Evolutionary conservation across 371 early-diverging fungal genomes (phyloP), one percentile per base, ranked within the genome.

Genomic region (Choanephora cucurbitarum): DNA sequence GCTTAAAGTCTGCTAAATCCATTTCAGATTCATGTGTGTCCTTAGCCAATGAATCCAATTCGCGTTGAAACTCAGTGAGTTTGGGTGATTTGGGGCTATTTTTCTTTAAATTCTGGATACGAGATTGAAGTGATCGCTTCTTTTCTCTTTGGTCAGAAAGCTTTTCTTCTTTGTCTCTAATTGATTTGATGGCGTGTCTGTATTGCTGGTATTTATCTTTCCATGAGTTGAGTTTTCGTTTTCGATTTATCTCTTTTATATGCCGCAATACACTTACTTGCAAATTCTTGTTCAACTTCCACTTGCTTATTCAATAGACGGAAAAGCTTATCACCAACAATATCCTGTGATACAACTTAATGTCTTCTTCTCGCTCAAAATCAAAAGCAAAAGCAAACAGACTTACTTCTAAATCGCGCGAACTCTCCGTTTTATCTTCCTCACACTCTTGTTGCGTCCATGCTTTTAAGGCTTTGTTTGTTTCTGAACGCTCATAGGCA

Each of bases 1-100:
- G 70, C 49, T 79, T 79, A 24, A 73, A 79, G 44, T 79, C 74
- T 2, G 76, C 70, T 52, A 79, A 56, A 44, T 75, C 79, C 62
- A 69, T 57, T 42, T 79, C 79, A 17, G 57, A 69, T 28, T 71
- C 72, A 28, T 62, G 70, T 11, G 76, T 73, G 32, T 79, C 79
- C 7, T 66, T 61, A 46, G 68, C 70, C 47, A 79, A 58, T 14
- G 72, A 64, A 13, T 59, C 59, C 14, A 79, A 57, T 39, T 79
- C 79, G 33, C 50, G 60, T 15, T 67, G 58, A 44, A 75, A 66
- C 48, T 79, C 79, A 1, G 42, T 14, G 3, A 66, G 18, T 41
- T 75, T 75, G 18, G 72, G 72, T 21, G 73, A 72, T 45, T 63
- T 67, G 7, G 72, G 23, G 33, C 54, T 69, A 21, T 69, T 52